These are phyloP conservation scores for Ogataea nonfermentans DNA, from an alignment of 805 yeast genomes.

Conservation along the genomic window DNA sequence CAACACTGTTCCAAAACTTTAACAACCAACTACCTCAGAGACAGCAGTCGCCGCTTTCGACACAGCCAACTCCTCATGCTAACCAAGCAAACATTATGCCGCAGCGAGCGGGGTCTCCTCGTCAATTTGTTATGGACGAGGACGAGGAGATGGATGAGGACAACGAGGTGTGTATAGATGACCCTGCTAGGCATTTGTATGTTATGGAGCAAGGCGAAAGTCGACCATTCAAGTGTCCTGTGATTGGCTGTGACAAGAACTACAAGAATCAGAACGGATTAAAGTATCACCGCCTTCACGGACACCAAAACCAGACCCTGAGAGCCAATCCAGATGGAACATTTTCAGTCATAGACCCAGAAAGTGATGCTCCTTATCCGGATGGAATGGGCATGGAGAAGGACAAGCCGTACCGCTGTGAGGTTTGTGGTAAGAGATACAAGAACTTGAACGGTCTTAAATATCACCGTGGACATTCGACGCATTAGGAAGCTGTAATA, in stretches of 20 bases:
- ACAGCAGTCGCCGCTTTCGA: conserved; percentile 20
- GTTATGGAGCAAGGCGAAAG: conserved; percentile 90
- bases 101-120: conserved; percentile 19
- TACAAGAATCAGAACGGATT: conserved; percentile 97
- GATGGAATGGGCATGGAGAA: conserved; percentile 95
- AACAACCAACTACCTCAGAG: conserved; percentile 17
- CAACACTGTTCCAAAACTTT: conserved; percentile 19
- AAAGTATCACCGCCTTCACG: conserved; percentile 92
- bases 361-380: conserved; percentile 80
- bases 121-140: conserved; percentile 37
- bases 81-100: conserved; percentile 7
- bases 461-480: conserved; percentile 97
- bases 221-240: conserved; percentile 96
- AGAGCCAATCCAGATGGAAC: conserved; percentile 93
- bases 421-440: conserved; percentile 96
- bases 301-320: conserved; percentile 93
- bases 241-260: conserved; percentile 95
- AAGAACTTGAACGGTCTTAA: conserved; percentile 94
- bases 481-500: conserved; percentile 47
- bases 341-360: conserved; percentile 89
- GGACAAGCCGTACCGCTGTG: conserved; percentile 98
- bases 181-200: conserved; percentile 92
- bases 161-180: conserved; percentile 75
- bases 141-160: conserved; percentile 29
- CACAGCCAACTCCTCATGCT: conserved; percentile 18